A percentile compares a stretch with the other conserved stretches of the same genome.
These are phyloP conservation scores for Calonectria leucothoes DNA, from an alignment of 2,329 filamentous ascomycete genomes.

Conservation along the genomic window DNA sequence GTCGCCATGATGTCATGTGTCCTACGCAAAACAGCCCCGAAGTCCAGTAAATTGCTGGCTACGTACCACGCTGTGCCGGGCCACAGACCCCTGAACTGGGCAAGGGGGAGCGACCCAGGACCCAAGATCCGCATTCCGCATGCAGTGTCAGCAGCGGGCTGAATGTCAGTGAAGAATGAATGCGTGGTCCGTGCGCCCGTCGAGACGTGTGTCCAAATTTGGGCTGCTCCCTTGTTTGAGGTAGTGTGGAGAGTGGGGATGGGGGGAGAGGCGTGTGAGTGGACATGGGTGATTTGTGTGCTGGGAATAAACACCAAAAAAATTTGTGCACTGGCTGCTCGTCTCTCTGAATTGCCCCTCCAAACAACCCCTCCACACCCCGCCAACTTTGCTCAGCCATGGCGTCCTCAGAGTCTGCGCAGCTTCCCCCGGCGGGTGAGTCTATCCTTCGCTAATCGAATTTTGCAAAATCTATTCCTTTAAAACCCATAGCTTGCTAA, in stretches of 20 bases:
- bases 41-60: slow-evolving; percentile 7
- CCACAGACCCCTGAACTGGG: neutral
- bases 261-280: neutral
- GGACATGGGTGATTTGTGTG: neutral
- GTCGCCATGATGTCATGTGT: slow-evolving; percentile 43
- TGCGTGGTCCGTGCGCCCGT: slow-evolving; percentile 13
- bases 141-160: neutral
- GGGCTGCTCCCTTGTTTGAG: neutral
- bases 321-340: slow-evolving; percentile 37
- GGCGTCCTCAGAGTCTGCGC: slow-evolving; percentile 45
- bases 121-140: slow-evolving; percentile 3
- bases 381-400: slow-evolving; percentile 37
- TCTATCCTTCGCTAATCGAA: neutral
- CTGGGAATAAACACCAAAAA: slow-evolving; percentile 42
- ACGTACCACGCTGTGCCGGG: neutral
- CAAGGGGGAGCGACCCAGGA: neutral
- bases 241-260: neutral
- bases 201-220: neutral
- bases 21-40: neutral
- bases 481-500: neutral
- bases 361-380: slow-evolving; percentile 45
- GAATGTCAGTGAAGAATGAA: neutral
- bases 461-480: neutral
- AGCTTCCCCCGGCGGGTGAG: slow-evolving; percentile 48
- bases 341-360: slow-evolving; percentile 42